Evolutionary conservation across 352 stramenopile genomes (phyloP), one percentile per base, ranked within the genome.

Genomic region (Pythium biforme): DNA sequence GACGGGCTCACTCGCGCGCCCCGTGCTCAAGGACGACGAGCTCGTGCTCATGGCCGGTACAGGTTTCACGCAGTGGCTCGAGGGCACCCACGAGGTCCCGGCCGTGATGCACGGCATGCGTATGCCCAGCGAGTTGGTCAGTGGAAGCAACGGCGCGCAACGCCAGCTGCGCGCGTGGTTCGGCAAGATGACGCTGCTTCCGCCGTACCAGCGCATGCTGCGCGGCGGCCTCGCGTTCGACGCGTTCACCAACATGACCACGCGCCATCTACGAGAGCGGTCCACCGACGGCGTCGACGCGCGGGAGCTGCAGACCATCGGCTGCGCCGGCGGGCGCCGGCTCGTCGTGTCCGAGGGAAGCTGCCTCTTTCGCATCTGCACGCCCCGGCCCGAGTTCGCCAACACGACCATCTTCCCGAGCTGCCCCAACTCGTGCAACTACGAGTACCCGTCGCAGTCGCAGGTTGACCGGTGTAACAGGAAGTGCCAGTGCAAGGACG

Each of bases 51-150:
- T 89, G 77, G 72, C 80, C 10, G 77, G 76, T 25, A 72, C 79
- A 0, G 77, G 74, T 4, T 70, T 64, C 19, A 72, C 60, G 17
- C 72, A 70, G 10, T 89, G 78, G 78, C 49, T 88, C 37, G 33
- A 74, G 39, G 73, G 75, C 2, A 81, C 64, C 20, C 73, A 78
- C 40, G 50, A 67, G 29, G 39, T 88, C 25, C 80, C 76, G 4
- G 67, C 76, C 1, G 80, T 89, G 53, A 74, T 78, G 68, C 80
- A 89, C 57, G 78, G 62, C 29, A 88, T 90, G 78, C 57, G 68
- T 22, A 87, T 87, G 76, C 81, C 77, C 4, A 59, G 71, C 29
- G 39, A 53, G 27, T 39, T 65, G 3, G 48, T 53, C 0, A 37
- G n/a, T n/a, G n/a, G n/a, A n/a, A n/a, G 49, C 17, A 45, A 59